Evolutionary conservation across 768 basidiomycete species (phyloP).

Genomic region (Pleurotus eryngii): DNA sequence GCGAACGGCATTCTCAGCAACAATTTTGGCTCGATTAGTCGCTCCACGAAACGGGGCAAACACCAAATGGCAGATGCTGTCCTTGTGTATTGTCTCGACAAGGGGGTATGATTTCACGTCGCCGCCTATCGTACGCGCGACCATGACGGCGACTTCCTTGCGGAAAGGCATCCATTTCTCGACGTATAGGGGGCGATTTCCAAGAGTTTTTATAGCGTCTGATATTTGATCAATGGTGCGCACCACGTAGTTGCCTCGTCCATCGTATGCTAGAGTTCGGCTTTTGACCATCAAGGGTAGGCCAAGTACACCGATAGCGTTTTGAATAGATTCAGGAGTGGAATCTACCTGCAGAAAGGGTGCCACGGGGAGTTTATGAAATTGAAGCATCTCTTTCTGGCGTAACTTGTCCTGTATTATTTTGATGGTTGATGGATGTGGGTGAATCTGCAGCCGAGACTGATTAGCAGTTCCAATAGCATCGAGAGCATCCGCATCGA

Average conservation of each 20-base stretch:
- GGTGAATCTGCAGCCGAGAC: constrained; percentile 54
- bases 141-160: constrained; percentile 96
- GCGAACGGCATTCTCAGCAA: constrained; percentile 80
- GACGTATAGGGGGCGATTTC: constrained; percentile 78
- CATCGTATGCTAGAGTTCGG: constrained; percentile 94
- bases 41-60: constrained; percentile 81
- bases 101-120: constrained; percentile 82
- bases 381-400: constrained; percentile 77
- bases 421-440: constrained; percentile 76
- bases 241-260: constrained; percentile 86
- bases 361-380: constrained; percentile 52
- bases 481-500: constrained; percentile 73
- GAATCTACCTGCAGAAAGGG: constrained; percentile 59
- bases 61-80: constrained; percentile 91
- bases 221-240: constrained; percentile 47
- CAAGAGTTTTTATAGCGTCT: constrained; percentile 51
- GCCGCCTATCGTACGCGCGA: constrained; percentile 75
- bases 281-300: constrained; percentile 95
- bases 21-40: constrained; percentile 52
- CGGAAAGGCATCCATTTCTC: constrained; percentile 91
- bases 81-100: constrained; percentile 93
- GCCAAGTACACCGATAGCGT: constrained; percentile 59
- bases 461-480: constrained; percentile 42
- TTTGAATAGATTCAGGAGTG: constrained; percentile 45
- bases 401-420: constrained; percentile 85